phyloP scores from a whole-genome alignment of 306 rosid species.

The Cicer arietinum region DNA sequence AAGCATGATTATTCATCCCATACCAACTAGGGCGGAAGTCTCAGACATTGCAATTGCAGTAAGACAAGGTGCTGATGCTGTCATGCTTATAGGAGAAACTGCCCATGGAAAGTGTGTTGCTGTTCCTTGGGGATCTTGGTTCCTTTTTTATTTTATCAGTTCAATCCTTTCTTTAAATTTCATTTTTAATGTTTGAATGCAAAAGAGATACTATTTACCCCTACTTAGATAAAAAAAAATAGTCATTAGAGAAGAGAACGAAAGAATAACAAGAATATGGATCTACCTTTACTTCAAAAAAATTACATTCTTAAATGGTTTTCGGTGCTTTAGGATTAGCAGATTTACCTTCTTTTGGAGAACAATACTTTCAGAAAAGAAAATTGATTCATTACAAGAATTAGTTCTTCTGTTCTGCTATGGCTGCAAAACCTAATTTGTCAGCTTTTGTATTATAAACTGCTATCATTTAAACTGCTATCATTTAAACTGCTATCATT shows the following conservation, averaged over 20 bases:
- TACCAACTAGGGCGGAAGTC: constrained; percentile 97
- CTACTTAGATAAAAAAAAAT: neutral
- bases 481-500: too few relatives aligned
- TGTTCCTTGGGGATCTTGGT: constrained; percentile 40
- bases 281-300: neutral
- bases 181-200: constrained; percentile 17
- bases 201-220: neutral
- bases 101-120: constrained; percentile 92
- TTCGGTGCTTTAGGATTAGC: constrained; percentile 2
- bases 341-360: neutral
- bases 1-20: constrained; percentile 97
- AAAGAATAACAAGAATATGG: constrained; percentile 10
- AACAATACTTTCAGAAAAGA: constrained; percentile 11
- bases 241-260: constrained; percentile 23
- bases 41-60: constrained; percentile 96
- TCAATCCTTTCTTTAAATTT: neutral
- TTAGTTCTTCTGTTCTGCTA: neutral
- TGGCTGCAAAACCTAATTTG: constrained; percentile 6
- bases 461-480: too few relatives aligned
- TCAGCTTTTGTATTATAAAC: too few relatives aligned
- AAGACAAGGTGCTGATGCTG: constrained; percentile 91
- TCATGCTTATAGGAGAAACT: constrained; percentile 99
- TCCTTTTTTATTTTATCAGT: constrained; percentile 13
- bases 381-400: constrained; percentile 5
- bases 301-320: constrained; percentile 17